phyloP scores from a whole-genome alignment of 495 filamentous ascomycete species.

The Friedmanniomyces simplex region DNA sequence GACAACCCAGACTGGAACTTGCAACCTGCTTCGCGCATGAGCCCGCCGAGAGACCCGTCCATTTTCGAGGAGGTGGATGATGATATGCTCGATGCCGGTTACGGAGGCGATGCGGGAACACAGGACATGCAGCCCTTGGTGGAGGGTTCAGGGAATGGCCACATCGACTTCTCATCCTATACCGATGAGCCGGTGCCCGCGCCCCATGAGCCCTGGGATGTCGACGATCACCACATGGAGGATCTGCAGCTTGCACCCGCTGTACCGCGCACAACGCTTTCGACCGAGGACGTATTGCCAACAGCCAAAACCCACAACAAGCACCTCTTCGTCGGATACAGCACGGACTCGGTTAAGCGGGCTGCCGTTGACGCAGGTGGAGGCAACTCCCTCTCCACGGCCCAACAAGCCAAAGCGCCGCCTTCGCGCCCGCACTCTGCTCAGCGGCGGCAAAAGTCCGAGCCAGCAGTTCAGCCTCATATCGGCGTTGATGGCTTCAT shows the following conservation, averaged over 20 bases:
- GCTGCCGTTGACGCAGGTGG: not conserved
- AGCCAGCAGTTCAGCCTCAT: not conserved
- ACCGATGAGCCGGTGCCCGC: not conserved
- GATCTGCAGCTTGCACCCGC: not conserved
- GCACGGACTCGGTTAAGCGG: not conserved
- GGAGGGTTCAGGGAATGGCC: not conserved
- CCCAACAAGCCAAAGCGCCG: not conserved
- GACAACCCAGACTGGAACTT: not conserved
- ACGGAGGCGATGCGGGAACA: not conserved
- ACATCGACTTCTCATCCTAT: slow-evolving; percentile 2
- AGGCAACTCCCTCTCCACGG: not conserved
- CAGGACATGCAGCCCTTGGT: not conserved
- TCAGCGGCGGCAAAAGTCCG: not conserved
- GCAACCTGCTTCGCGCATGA: not conserved
- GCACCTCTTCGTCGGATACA: slow-evolving; percentile 5
- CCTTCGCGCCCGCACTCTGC: not conserved
- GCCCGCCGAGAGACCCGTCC: not conserved
- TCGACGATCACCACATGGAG: not conserved
- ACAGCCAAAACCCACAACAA: not conserved
- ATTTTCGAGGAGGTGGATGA: not conserved
- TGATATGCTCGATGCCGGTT: not conserved
- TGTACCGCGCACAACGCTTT: not conserved
- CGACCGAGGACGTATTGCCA: not conserved
- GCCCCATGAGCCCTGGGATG: not conserved
- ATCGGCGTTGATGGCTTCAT: not conserved